These are phyloP conservation scores for Fusarium sp. DNA, from an alignment of 2,329 filamentous ascomycete genomes.

Conservation along the genomic window DNA sequence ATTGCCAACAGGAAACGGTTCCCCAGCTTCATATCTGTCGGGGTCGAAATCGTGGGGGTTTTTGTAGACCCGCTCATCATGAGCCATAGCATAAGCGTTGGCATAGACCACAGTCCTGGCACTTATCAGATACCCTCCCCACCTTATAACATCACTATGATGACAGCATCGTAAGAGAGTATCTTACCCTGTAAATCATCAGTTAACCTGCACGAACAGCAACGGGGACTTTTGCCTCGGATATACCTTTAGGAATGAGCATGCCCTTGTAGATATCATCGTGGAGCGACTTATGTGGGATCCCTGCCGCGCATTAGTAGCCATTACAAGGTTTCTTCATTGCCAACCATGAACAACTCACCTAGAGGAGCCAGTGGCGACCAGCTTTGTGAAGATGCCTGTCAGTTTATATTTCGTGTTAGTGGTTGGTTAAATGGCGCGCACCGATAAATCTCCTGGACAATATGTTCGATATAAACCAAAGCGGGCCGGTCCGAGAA, in stretches of 20 bases:
- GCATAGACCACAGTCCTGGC: constrained; percentile 51
- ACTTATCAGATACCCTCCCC: constrained; percentile 27
- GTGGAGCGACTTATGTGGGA: constrained; percentile 63
- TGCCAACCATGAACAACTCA: constrained; percentile 11
- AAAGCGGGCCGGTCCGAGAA: constrained; percentile 56
- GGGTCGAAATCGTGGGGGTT: constrained; percentile 57
- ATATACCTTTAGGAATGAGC: constrained; percentile 62
- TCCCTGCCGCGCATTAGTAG: constrained; percentile 42
- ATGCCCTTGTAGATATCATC: constrained; percentile 67
- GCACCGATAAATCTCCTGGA: constrained; percentile 55
- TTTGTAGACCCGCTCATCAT: constrained; percentile 52
- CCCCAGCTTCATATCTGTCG: constrained; percentile 56
- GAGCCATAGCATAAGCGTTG: constrained; percentile 55
- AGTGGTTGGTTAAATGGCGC: background rate
- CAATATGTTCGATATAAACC: constrained; percentile 54
- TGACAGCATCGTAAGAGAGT: background rate
- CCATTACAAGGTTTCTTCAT: background rate
- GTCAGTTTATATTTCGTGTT: background rate
- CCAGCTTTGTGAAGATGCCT: constrained; percentile 40
- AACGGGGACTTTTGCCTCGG: background rate
- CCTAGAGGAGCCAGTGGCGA: constrained; percentile 58
- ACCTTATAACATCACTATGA: constrained; percentile 1
- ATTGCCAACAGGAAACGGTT: constrained; percentile 53
- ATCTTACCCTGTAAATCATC: constrained; percentile 32
- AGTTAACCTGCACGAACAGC: background rate